Evolutionary conservation across 768 basidiomycete species (phyloP).

Genomic region (Baorangia bicolor): DNA sequence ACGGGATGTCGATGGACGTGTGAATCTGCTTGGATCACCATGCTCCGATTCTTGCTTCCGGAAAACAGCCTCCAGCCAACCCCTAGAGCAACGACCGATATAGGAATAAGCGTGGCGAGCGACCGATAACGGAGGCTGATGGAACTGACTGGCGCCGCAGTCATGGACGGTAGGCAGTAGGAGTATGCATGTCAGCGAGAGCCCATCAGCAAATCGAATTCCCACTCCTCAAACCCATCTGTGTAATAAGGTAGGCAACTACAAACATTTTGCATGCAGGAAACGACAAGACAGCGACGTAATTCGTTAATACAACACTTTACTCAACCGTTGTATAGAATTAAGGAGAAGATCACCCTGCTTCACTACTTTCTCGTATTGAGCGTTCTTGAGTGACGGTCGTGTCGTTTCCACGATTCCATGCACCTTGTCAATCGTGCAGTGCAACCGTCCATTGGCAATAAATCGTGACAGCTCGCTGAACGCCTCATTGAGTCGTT

Average conservation of each 20-base stretch:
- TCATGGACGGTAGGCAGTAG: background rate
- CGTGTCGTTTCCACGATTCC: constrained; percentile 92
- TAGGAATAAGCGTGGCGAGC: constrained; percentile 6
- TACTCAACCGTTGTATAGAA: constrained; percentile 84
- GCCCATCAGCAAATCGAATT: background rate
- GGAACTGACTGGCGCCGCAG: background rate
- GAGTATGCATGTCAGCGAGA: background rate
- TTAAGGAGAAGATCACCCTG: constrained; percentile 90
- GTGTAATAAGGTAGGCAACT: background rate
- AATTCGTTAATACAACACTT: constrained; percentile 64
- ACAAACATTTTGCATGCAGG: background rate
- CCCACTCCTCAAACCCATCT: background rate
- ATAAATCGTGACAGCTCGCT: constrained; percentile 94
- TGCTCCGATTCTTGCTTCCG: background rate
- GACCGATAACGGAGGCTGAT: constrained; percentile 1
- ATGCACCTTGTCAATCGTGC: constrained; percentile 92
- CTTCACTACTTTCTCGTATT: constrained; percentile 91
- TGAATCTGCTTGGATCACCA: background rate
- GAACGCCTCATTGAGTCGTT: constrained; percentile 1
- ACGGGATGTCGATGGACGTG: constrained; percentile 38
- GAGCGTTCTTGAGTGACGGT: constrained; percentile 70
- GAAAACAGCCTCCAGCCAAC: constrained; percentile 5
- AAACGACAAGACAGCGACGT: background rate
- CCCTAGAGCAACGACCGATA: constrained; percentile 6
- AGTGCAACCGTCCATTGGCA: constrained; percentile 78